A percentile compares a stretch with the other conserved stretches of the same genome.
These are phyloP conservation scores for Effrenium voratum DNA, from an alignment of 73 alveolate species.

Conservation along the genomic window DNA sequence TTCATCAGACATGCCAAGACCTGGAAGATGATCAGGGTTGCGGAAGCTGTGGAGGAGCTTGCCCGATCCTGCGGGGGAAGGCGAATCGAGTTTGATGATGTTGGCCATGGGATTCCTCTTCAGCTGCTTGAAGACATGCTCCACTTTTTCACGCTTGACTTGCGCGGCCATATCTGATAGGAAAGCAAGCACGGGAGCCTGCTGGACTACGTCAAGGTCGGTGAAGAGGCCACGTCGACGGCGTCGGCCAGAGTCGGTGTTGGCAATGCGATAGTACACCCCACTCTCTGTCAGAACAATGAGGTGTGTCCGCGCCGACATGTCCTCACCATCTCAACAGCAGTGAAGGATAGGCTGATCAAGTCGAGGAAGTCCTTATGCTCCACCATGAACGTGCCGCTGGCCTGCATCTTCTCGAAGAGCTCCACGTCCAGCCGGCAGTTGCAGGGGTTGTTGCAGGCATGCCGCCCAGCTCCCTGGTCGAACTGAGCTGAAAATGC, in stretches of 20 bases:
- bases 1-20: too few species aligned
- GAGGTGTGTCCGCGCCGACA: conserved; percentile 16
- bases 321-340: conserved; percentile 38
- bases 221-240: background rate
- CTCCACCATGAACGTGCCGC: background rate
- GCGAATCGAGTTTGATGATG: conserved; percentile 15
- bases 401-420: background rate
- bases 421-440: background rate
- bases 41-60: too few species aligned
- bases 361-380: background rate
- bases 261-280: conserved; percentile 30
- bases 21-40: too few species aligned
- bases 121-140: conserved; percentile 1
- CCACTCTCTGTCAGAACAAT: conserved; percentile 25
- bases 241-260: background rate
- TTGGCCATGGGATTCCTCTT: conserved; percentile 26
- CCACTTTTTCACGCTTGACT: background rate
- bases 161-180: background rate
- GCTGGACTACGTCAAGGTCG: background rate
- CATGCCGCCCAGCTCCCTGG: conserved; percentile 39
- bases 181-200: background rate
- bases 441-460: conserved; percentile 21
- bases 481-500: conserved; percentile 17
- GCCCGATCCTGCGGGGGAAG: background rate
- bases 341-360: background rate